These are phyloP conservation scores for Hypoxylon crocopeplum DNA, from an alignment of 495 filamentous ascomycete genomes.

Conservation along the genomic window DNA sequence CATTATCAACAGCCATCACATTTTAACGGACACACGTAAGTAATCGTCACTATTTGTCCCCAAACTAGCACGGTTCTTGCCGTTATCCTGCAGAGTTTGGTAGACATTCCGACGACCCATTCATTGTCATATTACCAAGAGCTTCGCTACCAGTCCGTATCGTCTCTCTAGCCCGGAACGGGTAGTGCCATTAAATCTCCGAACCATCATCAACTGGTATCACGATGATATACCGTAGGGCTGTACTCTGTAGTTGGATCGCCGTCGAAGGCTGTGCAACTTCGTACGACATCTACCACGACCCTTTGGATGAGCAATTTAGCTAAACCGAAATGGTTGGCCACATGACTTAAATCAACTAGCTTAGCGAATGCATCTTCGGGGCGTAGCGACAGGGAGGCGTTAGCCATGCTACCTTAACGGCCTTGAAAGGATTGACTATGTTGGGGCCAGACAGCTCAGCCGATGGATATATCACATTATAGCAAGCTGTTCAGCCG, in stretches of 20 bases:
- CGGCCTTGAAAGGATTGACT: no score
- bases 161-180: neutral
- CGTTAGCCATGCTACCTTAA: neutral
- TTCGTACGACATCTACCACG: neutral
- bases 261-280: neutral
- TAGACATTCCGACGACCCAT: no score
- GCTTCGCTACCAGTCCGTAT: conserved; percentile 2
- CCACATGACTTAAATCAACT: conserved; percentile 28
- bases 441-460: neutral
- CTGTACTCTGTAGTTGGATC: neutral
- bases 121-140: neutral
- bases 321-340: conserved; percentile 9
- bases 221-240: conserved; percentile 12
- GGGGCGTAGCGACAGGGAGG: conserved; percentile 18
- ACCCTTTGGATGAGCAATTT: conserved; percentile 5
- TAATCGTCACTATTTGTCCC: neutral
- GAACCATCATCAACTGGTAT: conserved; percentile 13
- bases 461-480: neutral
- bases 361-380: conserved; percentile 22
- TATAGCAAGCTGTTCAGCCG: neutral
- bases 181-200: conserved; percentile 27
- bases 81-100: neutral
- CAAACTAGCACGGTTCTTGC: neutral
- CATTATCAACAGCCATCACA: neutral
- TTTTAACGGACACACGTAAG: no score